Conservation (phyloP, 805 yeast species). For the Blastobotrys chiropterorum region DNA sequence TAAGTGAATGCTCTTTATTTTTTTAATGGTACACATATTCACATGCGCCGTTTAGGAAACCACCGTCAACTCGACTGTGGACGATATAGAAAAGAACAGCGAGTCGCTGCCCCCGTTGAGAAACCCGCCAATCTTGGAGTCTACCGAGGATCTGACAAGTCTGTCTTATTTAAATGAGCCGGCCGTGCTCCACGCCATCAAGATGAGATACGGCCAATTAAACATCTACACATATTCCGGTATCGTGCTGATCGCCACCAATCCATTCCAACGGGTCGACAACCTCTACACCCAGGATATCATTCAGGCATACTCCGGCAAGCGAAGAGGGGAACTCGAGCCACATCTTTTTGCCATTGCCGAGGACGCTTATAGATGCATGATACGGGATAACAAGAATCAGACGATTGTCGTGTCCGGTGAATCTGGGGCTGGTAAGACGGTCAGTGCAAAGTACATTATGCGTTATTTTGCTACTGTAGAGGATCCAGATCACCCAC, state of each 20-base stretch:
- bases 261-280: slow-evolving; percentile 91
- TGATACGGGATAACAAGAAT: slow-evolving; percentile 78
- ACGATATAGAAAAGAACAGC: slow-evolving; percentile 36
- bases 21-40: too few relatives aligned
- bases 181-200: slow-evolving; percentile 90
- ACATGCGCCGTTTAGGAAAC: slow-evolving; percentile 17
- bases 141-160: slow-evolving; percentile 90
- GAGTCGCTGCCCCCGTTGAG: slow-evolving; percentile 72
- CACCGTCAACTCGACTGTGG: slow-evolving; percentile 21
- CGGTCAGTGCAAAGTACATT: slow-evolving; percentile 93
- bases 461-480: slow-evolving; percentile 98
- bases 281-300: slow-evolving; percentile 86
- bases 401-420: slow-evolving; percentile 97
- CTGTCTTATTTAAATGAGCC: slow-evolving; percentile 93
- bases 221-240: slow-evolving; percentile 95
- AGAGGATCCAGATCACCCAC: slow-evolving; percentile 44
- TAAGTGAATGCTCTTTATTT: slow-evolving; percentile 8
- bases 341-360: slow-evolving; percentile 98
- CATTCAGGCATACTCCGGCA: slow-evolving; percentile 91
- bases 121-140: slow-evolving; percentile 87
- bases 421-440: slow-evolving; percentile 98
- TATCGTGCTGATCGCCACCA: slow-evolving; percentile 91
- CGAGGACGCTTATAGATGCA: slow-evolving; percentile 92
- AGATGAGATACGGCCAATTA: slow-evolving; percentile 79
- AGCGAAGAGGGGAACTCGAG: slow-evolving; percentile 87